Base-by-base conservation (phyloP, 192 early-diverging fungal species). In the Phycomyces nitens region DNA sequence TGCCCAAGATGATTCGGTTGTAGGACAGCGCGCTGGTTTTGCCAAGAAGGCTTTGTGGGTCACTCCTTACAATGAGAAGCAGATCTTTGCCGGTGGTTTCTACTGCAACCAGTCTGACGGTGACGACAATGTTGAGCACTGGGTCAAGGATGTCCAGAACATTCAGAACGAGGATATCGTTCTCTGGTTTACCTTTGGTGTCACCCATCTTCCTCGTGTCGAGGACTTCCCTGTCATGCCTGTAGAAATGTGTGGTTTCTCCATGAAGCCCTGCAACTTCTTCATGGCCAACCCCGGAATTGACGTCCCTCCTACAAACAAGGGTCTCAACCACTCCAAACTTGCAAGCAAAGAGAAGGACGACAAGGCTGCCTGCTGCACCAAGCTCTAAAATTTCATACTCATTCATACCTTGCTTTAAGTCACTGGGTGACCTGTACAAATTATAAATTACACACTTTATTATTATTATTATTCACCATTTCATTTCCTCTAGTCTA, bases 171-270 rank as follows among this genome's bases (percentile, higher is more conserved):
- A 41, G 1, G 73, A 75, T 59, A 63, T 75, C 26, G 68, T 75
- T 26, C 27, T 70, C 12, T 75, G 73, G 73, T 62, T 57, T n/a
- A 75, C 68, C 12, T 75, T 75, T 58, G 73, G 73, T 60, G 64
- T 75, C 16, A 75, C 73, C 47, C 73, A 75, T 47, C 52, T 70
- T 38, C 67, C 68, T 15, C 64, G 73, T 56, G 68, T 66, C 15
- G 73, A 75, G 58, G 73, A 75, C 50, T 70, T 70, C 53, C 73
- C 73, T 55, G 53, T 75, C 22, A 75, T 75, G 73, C 68, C 68
- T 22, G 68, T 70, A 10, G 73, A 75, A 51, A 50, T 42, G 20
- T 70, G 68, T 60, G 73, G 73, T 58, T 70, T 75, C 63, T 51
- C 18, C 43, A 70, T 75, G 68, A 62, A 70, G 52, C 73, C 73